Base-by-base conservation (phyloP, 192 early-diverging fungal genomes). In the Backusella sp. region DNA sequence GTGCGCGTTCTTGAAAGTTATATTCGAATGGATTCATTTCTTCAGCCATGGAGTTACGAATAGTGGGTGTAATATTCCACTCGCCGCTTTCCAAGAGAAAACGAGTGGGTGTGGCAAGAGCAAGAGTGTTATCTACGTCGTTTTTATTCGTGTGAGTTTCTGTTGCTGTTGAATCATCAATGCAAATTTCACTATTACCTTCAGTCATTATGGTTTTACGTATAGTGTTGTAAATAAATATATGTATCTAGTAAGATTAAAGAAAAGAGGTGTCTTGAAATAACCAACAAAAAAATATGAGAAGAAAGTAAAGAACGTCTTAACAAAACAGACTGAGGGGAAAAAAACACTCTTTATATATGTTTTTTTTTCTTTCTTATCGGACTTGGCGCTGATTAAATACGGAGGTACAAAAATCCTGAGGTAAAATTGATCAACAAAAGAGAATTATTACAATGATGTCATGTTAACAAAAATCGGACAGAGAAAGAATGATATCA, bases 21-120 rank as follows among this genome's bases (percentile, higher is more conserved):
- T 39, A 74, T 34, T 79, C 78, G 72, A 79, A 79, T 5, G 78
- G 78, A 26, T 79, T 75, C n/a, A 79, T 37, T 52, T 79, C 78
- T 34, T 41, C 56, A 35, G 56, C 21, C 32, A 79, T 75, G 7
- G 68, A 70, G 21, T 56, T 69, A 26, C 52, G 46, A 26, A 70
- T 35, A 1, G 36, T 68, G 19, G 77, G 77, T 17, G 78, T 75
- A 9, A 79, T 36, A 41, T 72, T 79, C 78, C 78, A 79, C 74
- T 74, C 78, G 30, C 73, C 78, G 21, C 73, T 75, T 65, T 79
- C 78, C 66, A 79, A 70, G 0, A 79, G 42, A 30, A 79, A 79
- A 23, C 78, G 78, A 66, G 78, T 79, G 8, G 78, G 78, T 17
- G 78, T 79, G 14, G 78, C 69, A 21, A 79, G 41, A 32, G 59